Conservation (phyloP, 352 stramenopile species). For the Phytophthora citrophthora region DNA sequence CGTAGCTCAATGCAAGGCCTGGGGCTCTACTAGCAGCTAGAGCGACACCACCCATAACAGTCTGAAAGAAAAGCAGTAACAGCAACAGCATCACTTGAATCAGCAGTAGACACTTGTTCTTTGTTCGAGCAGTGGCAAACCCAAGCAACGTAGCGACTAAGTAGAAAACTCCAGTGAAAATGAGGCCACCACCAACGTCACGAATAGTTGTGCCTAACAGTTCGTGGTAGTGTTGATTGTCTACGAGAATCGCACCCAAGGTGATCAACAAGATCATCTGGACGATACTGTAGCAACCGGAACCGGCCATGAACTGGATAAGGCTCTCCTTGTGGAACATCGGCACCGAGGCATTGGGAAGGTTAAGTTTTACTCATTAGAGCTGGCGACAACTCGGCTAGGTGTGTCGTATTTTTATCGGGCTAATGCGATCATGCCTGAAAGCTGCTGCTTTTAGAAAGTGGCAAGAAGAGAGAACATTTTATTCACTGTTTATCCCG, state of each 20-base stretch:
- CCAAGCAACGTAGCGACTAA: constrained; percentile 49
- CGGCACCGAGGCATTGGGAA: constrained; percentile 11
- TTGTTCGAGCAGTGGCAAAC: constrained; percentile 58
- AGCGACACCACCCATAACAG: constrained; percentile 64
- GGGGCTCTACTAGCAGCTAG: constrained; percentile 39
- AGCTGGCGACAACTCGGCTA: too few species aligned
- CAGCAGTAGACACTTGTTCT: constrained; percentile 84
- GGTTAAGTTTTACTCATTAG: neutral
- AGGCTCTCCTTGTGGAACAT: constrained; percentile 74
- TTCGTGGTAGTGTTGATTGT: constrained; percentile 69
- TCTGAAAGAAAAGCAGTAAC: constrained; percentile 61
- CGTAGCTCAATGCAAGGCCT: constrained; percentile 32
- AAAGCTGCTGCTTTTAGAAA: constrained; percentile 21
- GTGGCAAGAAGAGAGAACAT: neutral
- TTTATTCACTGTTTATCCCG: neutral
- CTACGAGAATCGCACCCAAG: constrained; percentile 53
- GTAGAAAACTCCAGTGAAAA: constrained; percentile 74
- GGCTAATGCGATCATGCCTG: constrained; percentile 7
- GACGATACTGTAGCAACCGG: constrained; percentile 67
- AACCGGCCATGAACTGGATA: constrained; percentile 63
- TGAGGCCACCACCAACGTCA: constrained; percentile 65
- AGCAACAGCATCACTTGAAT: constrained; percentile 55
- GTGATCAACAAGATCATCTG: constrained; percentile 63
- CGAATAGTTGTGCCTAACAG: constrained; percentile 58
- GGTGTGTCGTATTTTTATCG: constrained; percentile 31